phyloP scores from a whole-genome alignment of 2,329 filamentous ascomycete genomes.

The Colletotrichum orbiculare region DNA sequence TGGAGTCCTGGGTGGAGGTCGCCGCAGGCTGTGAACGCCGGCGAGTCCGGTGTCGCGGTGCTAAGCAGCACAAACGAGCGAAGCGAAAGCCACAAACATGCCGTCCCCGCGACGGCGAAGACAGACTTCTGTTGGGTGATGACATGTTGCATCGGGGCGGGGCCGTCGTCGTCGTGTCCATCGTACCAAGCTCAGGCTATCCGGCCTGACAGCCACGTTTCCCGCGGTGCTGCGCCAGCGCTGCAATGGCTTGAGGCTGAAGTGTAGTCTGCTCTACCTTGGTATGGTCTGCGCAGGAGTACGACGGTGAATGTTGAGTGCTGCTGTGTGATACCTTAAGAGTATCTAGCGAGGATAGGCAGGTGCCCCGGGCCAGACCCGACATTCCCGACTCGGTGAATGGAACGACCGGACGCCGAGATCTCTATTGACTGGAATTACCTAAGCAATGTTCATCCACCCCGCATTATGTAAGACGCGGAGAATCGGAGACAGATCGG shows the following conservation, averaged over 20 bases:
- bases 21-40: slow-evolving; percentile 29
- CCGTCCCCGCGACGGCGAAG: slow-evolving; percentile 9
- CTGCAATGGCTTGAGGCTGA: slow-evolving; percentile 12
- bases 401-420: too few relatives aligned
- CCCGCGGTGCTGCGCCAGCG: slow-evolving; percentile 22
- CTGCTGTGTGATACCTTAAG: not conserved
- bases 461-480: slow-evolving; percentile 15
- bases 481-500: slow-evolving; percentile 7
- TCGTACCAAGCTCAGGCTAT: not conserved
- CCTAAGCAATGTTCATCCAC: too few relatives aligned
- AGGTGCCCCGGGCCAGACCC: too few relatives aligned
- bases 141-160: slow-evolving; percentile 35
- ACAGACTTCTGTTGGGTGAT: slow-evolving; percentile 23
- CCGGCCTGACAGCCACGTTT: slow-evolving; percentile 16
- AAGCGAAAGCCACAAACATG: not conserved
- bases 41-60: slow-evolving; percentile 26
- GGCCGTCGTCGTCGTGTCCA: slow-evolving; percentile 25
- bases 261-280: too few relatives aligned
- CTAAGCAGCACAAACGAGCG: slow-evolving; percentile 9
- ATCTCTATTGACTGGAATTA: too few relatives aligned
- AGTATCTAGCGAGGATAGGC: too few relatives aligned
- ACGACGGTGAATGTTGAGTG: slow-evolving; percentile 5
- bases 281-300: not conserved
- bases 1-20: slow-evolving; percentile 14
- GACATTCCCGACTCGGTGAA: too few relatives aligned